Percentiles rank a stretch among this genome's conserved stretches.
Conservation (phyloP, 1,284 basidiomycete species). For the Ceratobasidium sp. region DNA sequence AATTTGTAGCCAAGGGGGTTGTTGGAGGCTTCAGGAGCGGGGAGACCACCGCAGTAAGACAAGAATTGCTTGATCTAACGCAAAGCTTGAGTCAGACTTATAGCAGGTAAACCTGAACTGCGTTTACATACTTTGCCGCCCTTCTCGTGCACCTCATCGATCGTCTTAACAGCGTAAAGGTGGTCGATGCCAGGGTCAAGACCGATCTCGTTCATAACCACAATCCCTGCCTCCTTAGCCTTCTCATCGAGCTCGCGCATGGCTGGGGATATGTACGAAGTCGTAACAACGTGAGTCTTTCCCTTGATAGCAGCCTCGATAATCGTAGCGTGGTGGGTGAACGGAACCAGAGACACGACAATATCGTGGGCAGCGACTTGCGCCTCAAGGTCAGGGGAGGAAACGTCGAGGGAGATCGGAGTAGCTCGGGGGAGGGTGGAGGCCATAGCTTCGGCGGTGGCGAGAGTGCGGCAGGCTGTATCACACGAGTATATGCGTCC, state of each 20-base stretch:
- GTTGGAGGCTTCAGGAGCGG: constrained; percentile 87
- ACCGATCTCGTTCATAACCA: constrained; percentile 98
- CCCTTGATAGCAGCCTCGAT: constrained; percentile 96
- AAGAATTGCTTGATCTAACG: constrained; percentile 89
- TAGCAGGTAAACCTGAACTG: neutral
- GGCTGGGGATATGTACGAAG: constrained; percentile 90
- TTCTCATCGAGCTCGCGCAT: constrained; percentile 89
- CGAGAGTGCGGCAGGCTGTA: constrained; percentile 86
- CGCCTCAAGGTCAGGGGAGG: constrained; percentile 75
- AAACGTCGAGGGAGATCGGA: constrained; percentile 87
- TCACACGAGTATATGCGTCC: constrained; percentile 10
- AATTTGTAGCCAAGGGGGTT: constrained; percentile 99
- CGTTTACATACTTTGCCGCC: constrained; percentile 81
- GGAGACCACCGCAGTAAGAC: constrained; percentile 97
- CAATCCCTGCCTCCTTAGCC: constrained; percentile 89
- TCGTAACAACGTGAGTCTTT: constrained; percentile 96
- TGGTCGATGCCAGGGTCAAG: constrained; percentile 96
- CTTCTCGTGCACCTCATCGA: constrained; percentile 91
- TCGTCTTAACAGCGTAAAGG: constrained; percentile 96
- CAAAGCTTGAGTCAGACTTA: neutral
- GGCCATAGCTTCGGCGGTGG: constrained; percentile 75
- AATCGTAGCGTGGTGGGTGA: constrained; percentile 90
- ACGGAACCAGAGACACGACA: constrained; percentile 97
- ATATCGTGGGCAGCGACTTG: constrained; percentile 89
- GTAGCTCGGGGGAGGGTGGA: constrained; percentile 75